Evolutionary conservation across 1,139 yeast genomes (phyloP).

Genomic region (Taphrina pruni): DNA sequence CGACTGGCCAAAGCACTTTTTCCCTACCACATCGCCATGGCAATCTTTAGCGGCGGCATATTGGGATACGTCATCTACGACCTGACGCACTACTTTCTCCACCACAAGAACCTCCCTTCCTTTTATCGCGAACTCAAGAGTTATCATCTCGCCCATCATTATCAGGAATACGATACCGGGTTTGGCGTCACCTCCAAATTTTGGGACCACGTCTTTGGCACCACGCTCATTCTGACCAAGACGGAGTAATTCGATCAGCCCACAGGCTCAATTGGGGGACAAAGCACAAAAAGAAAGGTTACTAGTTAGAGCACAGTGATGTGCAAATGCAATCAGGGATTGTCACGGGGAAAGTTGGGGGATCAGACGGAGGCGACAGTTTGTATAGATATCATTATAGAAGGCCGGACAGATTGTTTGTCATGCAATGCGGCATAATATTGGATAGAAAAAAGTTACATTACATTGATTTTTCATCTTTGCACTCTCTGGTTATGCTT

Average conservation of each 20-base stretch:
- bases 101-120: constrained; percentile 75
- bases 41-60: constrained; percentile 90
- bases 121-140: constrained; percentile 79
- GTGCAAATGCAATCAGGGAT: neutral
- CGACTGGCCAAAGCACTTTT: constrained; percentile 63
- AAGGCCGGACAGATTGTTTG: neutral
- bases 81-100: constrained; percentile 85
- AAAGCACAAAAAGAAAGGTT: no score
- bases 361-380: neutral
- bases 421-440: neutral
- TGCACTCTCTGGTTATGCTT: no score
- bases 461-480: no score
- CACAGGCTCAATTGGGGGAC: no score
- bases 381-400: constrained; percentile 12
- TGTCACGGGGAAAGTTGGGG: neutral
- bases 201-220: constrained; percentile 92
- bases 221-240: constrained; percentile 28
- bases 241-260: neutral
- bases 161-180: constrained; percentile 93
- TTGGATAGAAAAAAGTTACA: neutral
- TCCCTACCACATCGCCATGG: constrained; percentile 60
- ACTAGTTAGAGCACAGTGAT: no score
- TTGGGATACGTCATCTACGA: constrained; percentile 92
- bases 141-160: constrained; percentile 89
- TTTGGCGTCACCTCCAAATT: constrained; percentile 92